Evolutionary conservation across 2,329 filamentous ascomycete genomes (phyloP), one percentile per base, ranked within the genome.

Genomic region (Diaporthe nobilis): DNA sequence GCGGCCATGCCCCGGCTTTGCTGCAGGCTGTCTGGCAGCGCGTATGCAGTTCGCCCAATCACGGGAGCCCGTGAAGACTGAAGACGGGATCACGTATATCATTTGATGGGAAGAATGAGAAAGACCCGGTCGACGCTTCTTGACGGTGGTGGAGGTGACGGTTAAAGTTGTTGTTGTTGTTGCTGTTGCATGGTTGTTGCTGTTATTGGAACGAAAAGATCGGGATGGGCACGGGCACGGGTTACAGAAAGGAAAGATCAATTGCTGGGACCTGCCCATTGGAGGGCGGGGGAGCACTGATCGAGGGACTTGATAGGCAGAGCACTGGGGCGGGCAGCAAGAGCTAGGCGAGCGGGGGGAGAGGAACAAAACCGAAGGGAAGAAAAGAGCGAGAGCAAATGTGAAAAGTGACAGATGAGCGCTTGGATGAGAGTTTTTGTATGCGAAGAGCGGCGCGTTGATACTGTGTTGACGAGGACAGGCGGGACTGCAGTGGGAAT

Each of bases 321-420:
- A 55, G 34, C 57, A 61, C 22, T 39, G 57, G 34, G 57, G 39
- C 34, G 34, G 39, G 57, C 34, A n/a, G 57, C 57, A 22, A 60
- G 57, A 42, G 57, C 42, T n/a, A 65, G 39, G 61, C 61, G 65
- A 28, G 47, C 65, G 34, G 47, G 47, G 65, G n/a, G 20, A 67
- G 22, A 37, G 49, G 22, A 28, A 37, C 22, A 53, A 28, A 10
- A 34, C 34, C 57, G 34, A 65, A 65, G 39, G 20, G 28, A 31
- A 44, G 61, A 68, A 68, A 68, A 39, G n/a, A 39, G 65, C 65
- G 22, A 53, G 34, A 34, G 47, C 65, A 42, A 42, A 68, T 68
- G 65, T 68, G 65, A 68, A 68, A 68, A 53, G 34, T 68, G 65
- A 53, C 65, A 53, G 47, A 42, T 28, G 22, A 68, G 65, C 31